These are phyloP conservation scores for Tylopilus felleus DNA, from an alignment of 768 basidiomycete genomes.

Conservation along the genomic window DNA sequence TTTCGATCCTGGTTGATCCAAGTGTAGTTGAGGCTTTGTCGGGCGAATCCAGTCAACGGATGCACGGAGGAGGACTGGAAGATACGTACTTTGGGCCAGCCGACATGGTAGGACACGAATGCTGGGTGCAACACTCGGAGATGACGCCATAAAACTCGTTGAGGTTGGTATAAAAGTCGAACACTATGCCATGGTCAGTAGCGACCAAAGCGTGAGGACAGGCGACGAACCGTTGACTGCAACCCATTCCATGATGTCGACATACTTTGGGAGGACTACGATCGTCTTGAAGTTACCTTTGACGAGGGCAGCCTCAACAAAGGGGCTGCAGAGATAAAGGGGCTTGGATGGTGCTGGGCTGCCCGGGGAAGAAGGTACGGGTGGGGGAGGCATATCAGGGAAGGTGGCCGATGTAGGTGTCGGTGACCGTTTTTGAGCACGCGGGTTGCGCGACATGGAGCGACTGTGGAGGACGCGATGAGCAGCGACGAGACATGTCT, in stretches of 20 bases:
- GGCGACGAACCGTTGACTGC: slow-evolving; percentile 81
- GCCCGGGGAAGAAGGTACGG: slow-evolving; percentile 39
- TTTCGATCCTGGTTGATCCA: slow-evolving; percentile 94
- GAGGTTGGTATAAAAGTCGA: slow-evolving; percentile 95
- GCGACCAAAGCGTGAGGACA: too few relatives aligned
- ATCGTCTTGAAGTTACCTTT: slow-evolving; percentile 99
- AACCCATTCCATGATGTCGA: slow-evolving; percentile 96
- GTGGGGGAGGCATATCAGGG: slow-evolving; percentile 42
- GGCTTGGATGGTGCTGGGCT: slow-evolving; percentile 45
- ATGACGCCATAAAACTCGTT: slow-evolving; percentile 96
- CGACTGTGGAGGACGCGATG: slow-evolving; percentile 42
- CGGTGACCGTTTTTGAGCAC: slow-evolving; percentile 66
- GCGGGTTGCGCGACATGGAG: slow-evolving; percentile 72
- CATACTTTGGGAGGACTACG: slow-evolving; percentile 92
- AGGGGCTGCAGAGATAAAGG: slow-evolving; percentile 89
- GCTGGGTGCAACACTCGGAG: slow-evolving; percentile 88
- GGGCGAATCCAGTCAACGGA: neutral
- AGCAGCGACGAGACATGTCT: slow-evolving; percentile 1
- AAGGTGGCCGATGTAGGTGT: slow-evolving; percentile 71
- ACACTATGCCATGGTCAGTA: slow-evolving; percentile 51
- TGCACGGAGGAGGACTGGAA: neutral
- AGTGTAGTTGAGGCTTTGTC: slow-evolving; percentile 77
- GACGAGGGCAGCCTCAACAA: slow-evolving; percentile 91
- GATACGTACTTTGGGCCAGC: slow-evolving; percentile 74
- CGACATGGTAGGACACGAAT: slow-evolving; percentile 89